These are phyloP conservation scores for Boechera divaricarpa DNA, from an alignment of 345 rosid species.

Conservation along the genomic window DNA sequence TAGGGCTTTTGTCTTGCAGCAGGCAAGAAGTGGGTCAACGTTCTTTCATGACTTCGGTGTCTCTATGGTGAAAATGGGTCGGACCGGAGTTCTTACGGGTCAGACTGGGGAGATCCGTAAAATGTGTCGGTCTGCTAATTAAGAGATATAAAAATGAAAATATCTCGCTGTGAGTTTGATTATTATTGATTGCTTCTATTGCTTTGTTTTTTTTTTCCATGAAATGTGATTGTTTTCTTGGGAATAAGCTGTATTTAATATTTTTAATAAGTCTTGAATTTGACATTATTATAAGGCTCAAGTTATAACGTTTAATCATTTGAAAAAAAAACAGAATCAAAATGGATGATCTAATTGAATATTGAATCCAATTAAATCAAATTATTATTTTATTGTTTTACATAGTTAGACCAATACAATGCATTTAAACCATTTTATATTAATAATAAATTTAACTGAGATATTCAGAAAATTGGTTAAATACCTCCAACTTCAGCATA, in stretches of 20 bases:
- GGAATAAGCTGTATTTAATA: slow-evolving; percentile 21
- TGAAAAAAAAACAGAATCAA: neutral
- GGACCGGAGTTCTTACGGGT: slow-evolving; percentile 51
- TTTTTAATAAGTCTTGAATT: neutral
- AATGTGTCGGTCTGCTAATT: slow-evolving; percentile 52
- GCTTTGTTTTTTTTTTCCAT: slow-evolving; percentile 6
- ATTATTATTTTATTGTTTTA: neutral
- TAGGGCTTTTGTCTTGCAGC: slow-evolving; percentile 17
- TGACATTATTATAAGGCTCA: neutral
- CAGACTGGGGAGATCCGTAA: slow-evolving; percentile 62
- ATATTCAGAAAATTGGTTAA: too few relatives aligned
- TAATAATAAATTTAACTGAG: too few relatives aligned
- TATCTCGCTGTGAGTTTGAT: slow-evolving; percentile 3
- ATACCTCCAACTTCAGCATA: too few relatives aligned
- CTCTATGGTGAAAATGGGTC: slow-evolving; percentile 68
- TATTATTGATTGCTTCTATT: slow-evolving; percentile 32
- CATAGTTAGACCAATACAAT: neutral
- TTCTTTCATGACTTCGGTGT: slow-evolving; percentile 60
- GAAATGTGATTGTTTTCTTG: slow-evolving; percentile 24
- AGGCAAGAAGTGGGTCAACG: slow-evolving; percentile 11
- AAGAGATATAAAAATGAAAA: slow-evolving; percentile 12
- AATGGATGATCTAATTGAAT: neutral
- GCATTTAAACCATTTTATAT: neutral
- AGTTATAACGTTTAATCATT: neutral
- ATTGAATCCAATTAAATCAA: too few relatives aligned